These are phyloP conservation scores for Sclerotinia sclerotiorum DNA, from an alignment of 2,329 filamentous ascomycete genomes.

Conservation along the genomic window DNA sequence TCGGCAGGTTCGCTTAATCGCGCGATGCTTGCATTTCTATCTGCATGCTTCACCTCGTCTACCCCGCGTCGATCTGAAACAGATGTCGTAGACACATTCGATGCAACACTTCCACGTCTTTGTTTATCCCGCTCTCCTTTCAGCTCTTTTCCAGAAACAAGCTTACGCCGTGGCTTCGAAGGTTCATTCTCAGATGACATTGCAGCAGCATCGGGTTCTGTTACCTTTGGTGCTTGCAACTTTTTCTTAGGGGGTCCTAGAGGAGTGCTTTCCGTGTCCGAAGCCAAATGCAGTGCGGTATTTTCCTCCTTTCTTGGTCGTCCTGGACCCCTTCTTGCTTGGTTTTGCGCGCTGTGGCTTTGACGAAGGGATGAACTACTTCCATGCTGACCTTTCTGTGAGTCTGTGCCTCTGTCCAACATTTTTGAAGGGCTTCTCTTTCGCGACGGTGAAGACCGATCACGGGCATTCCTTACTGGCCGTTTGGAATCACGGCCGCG, in stretches of 20 bases:
- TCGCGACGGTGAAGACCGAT: conserved; percentile 32
- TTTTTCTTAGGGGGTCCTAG: conserved; percentile 47
- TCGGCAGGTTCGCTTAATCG: conserved; percentile 20
- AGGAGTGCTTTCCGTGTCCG: conserved; percentile 37
- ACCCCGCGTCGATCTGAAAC: conserved; percentile 50
- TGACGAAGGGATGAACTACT: conserved; percentile 29
- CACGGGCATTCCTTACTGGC: conserved; percentile 29
- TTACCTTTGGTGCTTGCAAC: conserved; percentile 50
- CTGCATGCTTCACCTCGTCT: conserved; percentile 51
- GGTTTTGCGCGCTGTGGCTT: conserved; percentile 29
- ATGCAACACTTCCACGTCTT: conserved; percentile 57
- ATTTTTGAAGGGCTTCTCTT: conserved; percentile 35
- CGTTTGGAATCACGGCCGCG: conserved; percentile 35
- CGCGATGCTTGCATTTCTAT: conserved; percentile 38
- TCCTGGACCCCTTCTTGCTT: conserved; percentile 47
- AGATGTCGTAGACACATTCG: conserved; percentile 52
- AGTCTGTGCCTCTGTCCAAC: conserved; percentile 32
- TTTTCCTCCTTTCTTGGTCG: conserved; percentile 54
- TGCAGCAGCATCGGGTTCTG: conserved; percentile 54
- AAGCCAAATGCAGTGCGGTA: conserved; percentile 25
- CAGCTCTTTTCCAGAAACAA: conserved; percentile 62
- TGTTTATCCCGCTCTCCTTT: conserved; percentile 54
- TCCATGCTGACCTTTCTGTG: conserved; percentile 27
- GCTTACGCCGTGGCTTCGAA: conserved; percentile 59
- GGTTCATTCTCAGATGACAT: conserved; percentile 50